phyloP scores from a whole-genome alignment of 148 eudicot genomes.

The Rhododendron simsii region DNA sequence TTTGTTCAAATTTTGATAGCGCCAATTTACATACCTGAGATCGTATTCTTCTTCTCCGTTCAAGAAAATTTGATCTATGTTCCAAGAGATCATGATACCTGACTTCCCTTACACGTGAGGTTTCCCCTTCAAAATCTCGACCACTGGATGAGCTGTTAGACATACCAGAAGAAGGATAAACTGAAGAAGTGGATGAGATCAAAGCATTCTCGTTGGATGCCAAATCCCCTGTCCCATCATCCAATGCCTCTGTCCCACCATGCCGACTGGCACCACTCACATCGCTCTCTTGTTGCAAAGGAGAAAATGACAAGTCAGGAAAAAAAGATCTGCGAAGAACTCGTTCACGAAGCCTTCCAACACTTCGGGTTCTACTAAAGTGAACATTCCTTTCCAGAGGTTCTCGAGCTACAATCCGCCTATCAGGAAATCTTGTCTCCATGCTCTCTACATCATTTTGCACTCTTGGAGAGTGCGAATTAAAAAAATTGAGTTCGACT shows the following conservation, averaged over 20 bases:
- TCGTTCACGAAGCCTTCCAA: slow-evolving; percentile 95
- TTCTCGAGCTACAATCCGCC: slow-evolving; percentile 53
- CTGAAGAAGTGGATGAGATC: slow-evolving; percentile 37
- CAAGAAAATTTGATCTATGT: slow-evolving; percentile 82
- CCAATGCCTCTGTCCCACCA: slow-evolving; percentile 14
- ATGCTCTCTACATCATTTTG: slow-evolving; percentile 28
- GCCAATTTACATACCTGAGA: slow-evolving; percentile 66
- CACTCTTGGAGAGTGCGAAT: slow-evolving; percentile 43
- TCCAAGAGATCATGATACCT: slow-evolving; percentile 67
- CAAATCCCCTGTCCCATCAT: slow-evolving; percentile 23
- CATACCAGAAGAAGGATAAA: slow-evolving; percentile 31
- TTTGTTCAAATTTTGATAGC: neutral
- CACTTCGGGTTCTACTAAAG: slow-evolving; percentile 87
- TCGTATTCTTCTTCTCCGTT: slow-evolving; percentile 90
- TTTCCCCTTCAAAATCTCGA: slow-evolving; percentile 43
- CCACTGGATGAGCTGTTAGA: slow-evolving; percentile 32
- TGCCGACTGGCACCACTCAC: slow-evolving; percentile 20
- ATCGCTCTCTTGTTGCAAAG: slow-evolving; percentile 48
- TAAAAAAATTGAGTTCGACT: slow-evolving; percentile 19
- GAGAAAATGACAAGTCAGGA: slow-evolving; percentile 51
- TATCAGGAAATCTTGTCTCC: slow-evolving; percentile 43
- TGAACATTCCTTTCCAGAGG: slow-evolving; percentile 73
- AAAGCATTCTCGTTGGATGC: slow-evolving; percentile 40
- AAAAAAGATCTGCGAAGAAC: slow-evolving; percentile 71
- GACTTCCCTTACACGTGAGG: slow-evolving; percentile 44